These are phyloP conservation scores for Creolimax fragrantissima DNA, from an alignment of 78 protist species.

Conservation along the genomic window DNA sequence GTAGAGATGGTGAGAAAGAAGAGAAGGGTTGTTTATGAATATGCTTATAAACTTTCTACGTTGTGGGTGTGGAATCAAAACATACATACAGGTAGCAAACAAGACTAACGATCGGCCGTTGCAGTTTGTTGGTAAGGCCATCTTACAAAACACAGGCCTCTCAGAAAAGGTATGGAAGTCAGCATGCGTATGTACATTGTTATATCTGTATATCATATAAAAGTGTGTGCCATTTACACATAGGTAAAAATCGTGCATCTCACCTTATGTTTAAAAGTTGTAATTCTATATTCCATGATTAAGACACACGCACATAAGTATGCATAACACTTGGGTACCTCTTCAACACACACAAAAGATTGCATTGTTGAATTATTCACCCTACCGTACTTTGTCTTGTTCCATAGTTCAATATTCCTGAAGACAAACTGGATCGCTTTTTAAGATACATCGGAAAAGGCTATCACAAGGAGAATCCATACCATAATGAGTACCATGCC, in stretches of 20 bases:
- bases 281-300: too few relatives aligned
- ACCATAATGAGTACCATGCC: constrained; percentile 50
- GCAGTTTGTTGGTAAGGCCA: not conserved
- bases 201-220: not conserved
- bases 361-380: not conserved
- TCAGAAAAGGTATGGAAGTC: not conserved
- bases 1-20: too few relatives aligned
- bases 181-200: not conserved
- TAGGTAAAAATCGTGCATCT: too few relatives aligned
- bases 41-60: too few relatives aligned
- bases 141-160: constrained; percentile 23
- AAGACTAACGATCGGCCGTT: constrained; percentile 9
- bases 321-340: not conserved
- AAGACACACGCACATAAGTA: too few relatives aligned
- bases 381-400: not conserved
- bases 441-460: constrained; percentile 22
- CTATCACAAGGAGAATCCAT: constrained; percentile 34
- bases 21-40: too few relatives aligned
- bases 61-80: too few relatives aligned
- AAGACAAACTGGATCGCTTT: not conserved
- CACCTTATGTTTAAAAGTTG: too few relatives aligned
- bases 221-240: too few relatives aligned
- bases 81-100: not conserved
- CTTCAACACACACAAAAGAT: not conserved
- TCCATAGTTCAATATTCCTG: not conserved